Conservation (phyloP, 768 basidiomycete genomes). For the Lactifluus echinatus region DNA sequence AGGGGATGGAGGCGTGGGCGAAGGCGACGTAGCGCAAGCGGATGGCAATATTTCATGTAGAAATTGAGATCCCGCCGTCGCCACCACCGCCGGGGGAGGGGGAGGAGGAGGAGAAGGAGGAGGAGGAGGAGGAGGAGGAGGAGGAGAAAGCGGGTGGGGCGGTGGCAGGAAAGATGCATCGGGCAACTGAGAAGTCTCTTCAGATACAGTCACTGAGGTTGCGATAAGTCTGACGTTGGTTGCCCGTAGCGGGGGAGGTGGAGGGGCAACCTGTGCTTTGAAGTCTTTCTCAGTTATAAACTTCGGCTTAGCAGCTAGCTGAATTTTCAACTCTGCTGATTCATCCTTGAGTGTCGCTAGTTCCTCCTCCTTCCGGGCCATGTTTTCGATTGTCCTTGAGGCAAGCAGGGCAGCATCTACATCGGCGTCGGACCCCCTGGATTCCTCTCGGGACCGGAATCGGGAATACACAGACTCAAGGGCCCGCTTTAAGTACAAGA, state of each 20-base stretch:
- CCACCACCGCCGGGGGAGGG: slow-evolving; percentile 8
- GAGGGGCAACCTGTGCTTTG: slow-evolving; percentile 57
- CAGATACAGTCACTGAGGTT: neutral
- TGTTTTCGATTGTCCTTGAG: slow-evolving; percentile 56
- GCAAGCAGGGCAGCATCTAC: slow-evolving; percentile 65
- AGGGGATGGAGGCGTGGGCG: slow-evolving; percentile 25
- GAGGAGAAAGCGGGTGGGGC: slow-evolving; percentile 18
- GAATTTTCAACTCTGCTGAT: slow-evolving; percentile 41
- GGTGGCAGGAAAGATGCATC: neutral
- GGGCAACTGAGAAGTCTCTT: neutral
- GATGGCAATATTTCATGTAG: slow-evolving; percentile 14
- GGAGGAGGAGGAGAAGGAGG: slow-evolving; percentile 25
- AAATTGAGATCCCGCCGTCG: slow-evolving; percentile 18
- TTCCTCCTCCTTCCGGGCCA: slow-evolving; percentile 61
- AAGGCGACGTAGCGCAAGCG: slow-evolving; percentile 30
- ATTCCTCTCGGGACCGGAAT: slow-evolving; percentile 53
- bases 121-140: slow-evolving; percentile 29
- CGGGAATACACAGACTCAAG: slow-evolving; percentile 80
- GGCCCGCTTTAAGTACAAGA: slow-evolving; percentile 71
- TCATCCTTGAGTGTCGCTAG: slow-evolving; percentile 44
- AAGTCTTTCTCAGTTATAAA: slow-evolving; percentile 59
- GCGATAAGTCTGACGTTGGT: neutral
- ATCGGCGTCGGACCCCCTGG: slow-evolving; percentile 39
- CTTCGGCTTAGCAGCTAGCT: slow-evolving; percentile 42
- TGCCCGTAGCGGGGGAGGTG: slow-evolving; percentile 42